Conservation (phyloP, 768 basidiomycete genomes). For the Nidula microcarpa region DNA sequence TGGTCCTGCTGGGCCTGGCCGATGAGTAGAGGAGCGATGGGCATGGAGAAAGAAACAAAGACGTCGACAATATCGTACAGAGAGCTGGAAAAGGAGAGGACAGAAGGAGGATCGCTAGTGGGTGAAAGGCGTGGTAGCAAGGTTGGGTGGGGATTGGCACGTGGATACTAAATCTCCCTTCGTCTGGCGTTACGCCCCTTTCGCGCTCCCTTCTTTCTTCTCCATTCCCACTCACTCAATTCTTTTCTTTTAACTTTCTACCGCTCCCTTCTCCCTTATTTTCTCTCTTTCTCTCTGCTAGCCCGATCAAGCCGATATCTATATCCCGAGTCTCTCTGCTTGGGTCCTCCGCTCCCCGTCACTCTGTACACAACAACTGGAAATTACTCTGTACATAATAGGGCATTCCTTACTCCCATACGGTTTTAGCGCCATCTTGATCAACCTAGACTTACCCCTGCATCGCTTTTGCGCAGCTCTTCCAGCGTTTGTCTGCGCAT, state of each 20-base stretch:
- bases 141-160: slow-evolving; percentile 1
- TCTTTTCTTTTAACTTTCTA: not conserved
- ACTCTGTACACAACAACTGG: no score
- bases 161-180: slow-evolving; percentile 5
- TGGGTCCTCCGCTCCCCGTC: no score
- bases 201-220: not conserved
- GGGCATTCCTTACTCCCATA: no score
- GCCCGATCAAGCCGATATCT: slow-evolving; percentile 8
- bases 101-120: not conserved
- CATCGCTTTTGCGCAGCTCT: no score
- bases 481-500: no score
- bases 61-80: no score
- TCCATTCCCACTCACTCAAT: not conserved
- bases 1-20: slow-evolving; percentile 12
- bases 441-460: no score
- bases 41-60: no score
- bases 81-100: not conserved
- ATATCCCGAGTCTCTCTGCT: slow-evolving; percentile 1
- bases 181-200: not conserved
- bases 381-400: no score
- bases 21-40: slow-evolving; percentile 15
- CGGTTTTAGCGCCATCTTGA: no score
- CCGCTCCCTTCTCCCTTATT: not conserved
- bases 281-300: not conserved
- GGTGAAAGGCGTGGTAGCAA: not conserved